Conservation (phyloP, 2,329 filamentous ascomycete species). For the Epichloe gansuensis region DNA sequence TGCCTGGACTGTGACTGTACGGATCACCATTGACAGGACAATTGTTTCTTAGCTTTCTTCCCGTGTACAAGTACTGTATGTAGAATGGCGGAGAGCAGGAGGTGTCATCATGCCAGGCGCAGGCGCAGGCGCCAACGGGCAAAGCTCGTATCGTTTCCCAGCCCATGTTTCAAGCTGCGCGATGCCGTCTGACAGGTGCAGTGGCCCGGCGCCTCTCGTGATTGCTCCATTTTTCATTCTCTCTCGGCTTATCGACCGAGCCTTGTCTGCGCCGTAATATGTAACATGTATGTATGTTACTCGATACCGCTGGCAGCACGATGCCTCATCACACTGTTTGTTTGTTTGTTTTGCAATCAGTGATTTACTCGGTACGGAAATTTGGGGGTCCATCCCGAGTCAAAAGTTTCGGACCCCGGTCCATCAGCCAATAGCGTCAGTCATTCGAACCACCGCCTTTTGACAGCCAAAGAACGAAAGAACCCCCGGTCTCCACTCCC, state of each 20-base stretch:
- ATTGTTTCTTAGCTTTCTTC: no score
- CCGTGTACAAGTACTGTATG: not conserved
- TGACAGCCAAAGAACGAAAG: not conserved
- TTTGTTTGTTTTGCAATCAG: no score
- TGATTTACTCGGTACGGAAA: no score
- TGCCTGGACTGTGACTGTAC: no score
- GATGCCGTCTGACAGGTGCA: not conserved
- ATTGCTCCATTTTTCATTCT: not conserved
- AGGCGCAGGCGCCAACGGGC: no score
- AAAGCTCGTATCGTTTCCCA: no score
- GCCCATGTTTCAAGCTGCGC: not conserved
- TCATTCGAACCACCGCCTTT: not conserved
- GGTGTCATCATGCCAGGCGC: no score
- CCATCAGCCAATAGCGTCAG: not conserved
- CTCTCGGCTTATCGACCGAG: not conserved
- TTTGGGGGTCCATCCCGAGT: not conserved
- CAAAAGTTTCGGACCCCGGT: not conserved
- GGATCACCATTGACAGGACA: no score
- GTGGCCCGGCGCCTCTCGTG: not conserved
- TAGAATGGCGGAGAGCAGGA: not conserved
- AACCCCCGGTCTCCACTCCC: constrained; percentile 1
- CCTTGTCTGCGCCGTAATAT: not conserved
- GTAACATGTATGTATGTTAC: no score
- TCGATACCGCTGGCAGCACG: no score
- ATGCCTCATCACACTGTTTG: no score